A percentile compares a stretch with the other conserved stretches of the same genome.
Evolutionary conservation across 768 basidiomycete genomes (phyloP).

Genomic region (Tylopilus plumbeoviolaceoides): DNA sequence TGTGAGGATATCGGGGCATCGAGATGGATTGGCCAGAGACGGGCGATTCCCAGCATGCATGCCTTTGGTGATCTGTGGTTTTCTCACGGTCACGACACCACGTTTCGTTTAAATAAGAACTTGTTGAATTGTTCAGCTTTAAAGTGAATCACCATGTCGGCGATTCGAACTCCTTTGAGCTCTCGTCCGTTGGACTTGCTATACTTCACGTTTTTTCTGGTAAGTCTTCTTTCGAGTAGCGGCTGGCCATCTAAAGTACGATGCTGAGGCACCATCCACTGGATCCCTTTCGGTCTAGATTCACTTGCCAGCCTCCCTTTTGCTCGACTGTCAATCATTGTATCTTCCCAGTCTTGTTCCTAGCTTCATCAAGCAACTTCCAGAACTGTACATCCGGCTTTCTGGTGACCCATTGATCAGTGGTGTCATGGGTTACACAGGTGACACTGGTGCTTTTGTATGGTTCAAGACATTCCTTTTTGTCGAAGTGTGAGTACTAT

Average conservation of each 20-base stretch:
- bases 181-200: conserved; percentile 61
- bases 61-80: too few species aligned
- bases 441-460: conserved; percentile 31
- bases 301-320: conserved; percentile 65
- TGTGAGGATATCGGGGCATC: conserved; percentile 48
- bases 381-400: conserved; percentile 47
- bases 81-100: too few species aligned
- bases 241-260: neutral
- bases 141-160: conserved; percentile 15
- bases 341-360: conserved; percentile 55
- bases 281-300: conserved; percentile 32
- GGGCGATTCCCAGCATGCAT: too few species aligned
- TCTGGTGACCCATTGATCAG: conserved; percentile 68
- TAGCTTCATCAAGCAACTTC: conserved; percentile 38
- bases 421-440: conserved; percentile 40
- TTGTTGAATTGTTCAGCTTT: too few species aligned
- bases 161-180: conserved; percentile 38
- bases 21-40: neutral
- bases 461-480: conserved; percentile 66
- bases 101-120: too few species aligned
- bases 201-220: conserved; percentile 71
- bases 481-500: conserved; percentile 55
- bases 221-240: conserved; percentile 25
- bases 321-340: conserved; percentile 68
- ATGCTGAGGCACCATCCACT: neutral